Base-by-base conservation (phyloP, 257 asterid species). In the Eucommia ulmoides region DNA sequence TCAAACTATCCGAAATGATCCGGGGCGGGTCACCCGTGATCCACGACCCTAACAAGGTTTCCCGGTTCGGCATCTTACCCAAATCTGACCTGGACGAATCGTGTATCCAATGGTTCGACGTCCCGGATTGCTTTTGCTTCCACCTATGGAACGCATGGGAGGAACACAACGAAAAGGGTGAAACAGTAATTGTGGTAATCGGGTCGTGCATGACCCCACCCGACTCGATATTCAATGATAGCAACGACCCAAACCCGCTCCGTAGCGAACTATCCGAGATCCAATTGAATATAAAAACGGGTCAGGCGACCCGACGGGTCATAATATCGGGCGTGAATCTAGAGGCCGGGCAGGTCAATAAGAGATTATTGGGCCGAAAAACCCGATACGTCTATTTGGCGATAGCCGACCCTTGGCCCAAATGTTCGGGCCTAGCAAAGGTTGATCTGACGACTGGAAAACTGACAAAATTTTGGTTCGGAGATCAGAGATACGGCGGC, bases 81-180 rank as follows among this genome's bases (percentile, higher is more conserved):
- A 78, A 75, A 29, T 45, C 19, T 4, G 82, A 61, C 0, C 18
- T 1, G 0, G 51, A 70, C 8, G 87, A 66, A 15, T 63, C 79
- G 7, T 49, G 25, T 38, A 78, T 75, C 1, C 58, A 54, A 19
- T 75, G 87, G 87, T 57, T 81, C 3, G 76, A 81, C 1, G 83
- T 70, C 1, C 82, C 84, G 0, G 50, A 60, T 22, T 78, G 75
- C 58, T 81, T 81, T 41, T 65, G 76, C 45, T 74, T 69, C 52
- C 93, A 81, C 16, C 54, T 78, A 29, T 73, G 83, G 87, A 81
- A 81, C 44, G 74, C 87, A 12, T 81, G 86, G 81, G 93, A 78
- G 45, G 92, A 77, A 24, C 2, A n/a, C 14, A 60, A 56, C 3
- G 78, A 63, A 10, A 2, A 25, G 0, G 74, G 66, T 0, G 65